phyloP scores from a whole-genome alignment of 1,284 basidiomycete genomes.

The Mycena sp. region DNA sequence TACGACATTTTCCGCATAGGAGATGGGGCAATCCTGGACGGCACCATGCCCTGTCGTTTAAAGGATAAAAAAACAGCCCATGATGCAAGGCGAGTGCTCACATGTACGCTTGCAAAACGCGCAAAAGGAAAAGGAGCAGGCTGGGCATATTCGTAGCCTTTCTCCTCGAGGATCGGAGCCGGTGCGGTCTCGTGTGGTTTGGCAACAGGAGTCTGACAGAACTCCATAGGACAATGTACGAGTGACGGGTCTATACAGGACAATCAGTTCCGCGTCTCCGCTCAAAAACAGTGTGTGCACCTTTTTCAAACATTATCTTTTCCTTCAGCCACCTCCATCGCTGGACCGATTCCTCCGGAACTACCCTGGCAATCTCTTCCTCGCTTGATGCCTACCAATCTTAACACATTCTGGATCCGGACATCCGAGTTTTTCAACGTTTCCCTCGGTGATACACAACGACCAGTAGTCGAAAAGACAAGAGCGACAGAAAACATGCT shows the following conservation, averaged over 20 bases:
- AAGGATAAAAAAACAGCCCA: background rate
- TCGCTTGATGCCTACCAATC: slow-evolving; percentile 65
- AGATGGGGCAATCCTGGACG: slow-evolving; percentile 69
- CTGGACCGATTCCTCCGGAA: slow-evolving; percentile 65
- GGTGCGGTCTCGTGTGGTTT: slow-evolving; percentile 54
- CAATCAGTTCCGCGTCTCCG: background rate
- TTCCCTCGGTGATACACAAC: slow-evolving; percentile 78
- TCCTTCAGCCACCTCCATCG: slow-evolving; percentile 80
- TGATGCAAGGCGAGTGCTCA: too few relatives aligned
- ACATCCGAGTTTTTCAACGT: slow-evolving; percentile 74
- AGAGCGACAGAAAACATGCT: slow-evolving; percentile 76
- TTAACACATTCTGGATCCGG: slow-evolving; percentile 81
- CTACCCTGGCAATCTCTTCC: slow-evolving; percentile 75
- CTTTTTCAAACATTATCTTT: slow-evolving; percentile 75
- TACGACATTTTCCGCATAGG: slow-evolving; percentile 67
- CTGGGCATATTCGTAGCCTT: slow-evolving; percentile 70
- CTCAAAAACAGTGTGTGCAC: slow-evolving; percentile 45
- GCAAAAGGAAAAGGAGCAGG: slow-evolving; percentile 78
- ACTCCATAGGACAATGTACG: slow-evolving; percentile 76
- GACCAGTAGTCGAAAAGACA: slow-evolving; percentile 82
- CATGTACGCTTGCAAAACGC: slow-evolving; percentile 79
- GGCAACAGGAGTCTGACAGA: slow-evolving; percentile 76
- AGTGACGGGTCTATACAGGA: slow-evolving; percentile 70
- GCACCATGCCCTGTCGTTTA: slow-evolving; percentile 83
- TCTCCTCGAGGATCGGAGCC: slow-evolving; percentile 71